Base-by-base conservation (phyloP, 2,329 filamentous ascomycete species). In the Cercospora sp. region DNA sequence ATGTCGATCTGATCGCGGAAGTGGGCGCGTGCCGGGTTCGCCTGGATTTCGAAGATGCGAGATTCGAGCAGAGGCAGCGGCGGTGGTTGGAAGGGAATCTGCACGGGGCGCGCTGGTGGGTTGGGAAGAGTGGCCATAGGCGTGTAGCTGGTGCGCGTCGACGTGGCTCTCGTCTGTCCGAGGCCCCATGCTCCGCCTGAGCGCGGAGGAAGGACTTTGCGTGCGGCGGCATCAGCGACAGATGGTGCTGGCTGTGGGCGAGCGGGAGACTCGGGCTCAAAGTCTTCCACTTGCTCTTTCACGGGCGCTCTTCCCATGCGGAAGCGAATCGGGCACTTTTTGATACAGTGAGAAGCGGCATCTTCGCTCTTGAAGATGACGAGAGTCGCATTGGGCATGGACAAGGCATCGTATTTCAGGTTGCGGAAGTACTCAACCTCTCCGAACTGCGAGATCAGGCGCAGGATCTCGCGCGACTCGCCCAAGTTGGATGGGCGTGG, bases 401-500 rank as follows among this genome's bases (percentile, higher is more conserved):
- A 62, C 48, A 81, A 73, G 61, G 79, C 77, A 65, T 85, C 83
- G 73, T 84, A 83, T 78, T 83, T 79, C 51, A 85, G 78, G 70
- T 79, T 79, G 70, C 81, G 81, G 77, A 80, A 86, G 70, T 81
- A 80, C 69, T 80, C 80, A 55, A 86, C 77, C 61, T 84, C 82
- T 45, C 84, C 84, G 69, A 83, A 85, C 63, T 79, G 78, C 69
- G 83, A 80, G 64, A 85, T 74, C 63, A 85, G 75, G 42, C 81
- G 79, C 51, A 84, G 75, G 48, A 86, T 80, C 71, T 84, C 80
- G 57, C 83, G 80, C 64, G 82, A 84, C 65, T 85, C 83, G n/a
- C 78, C 79, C 28, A 85, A 73, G 69, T 81, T 82, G 26, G 81
- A 76, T 0, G 82, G 82, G 0, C 82, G 81, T 3, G 84, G 84